Base-by-base conservation (phyloP, 2,329 filamentous ascomycete genomes). In the Xylaria sp. region DNA sequence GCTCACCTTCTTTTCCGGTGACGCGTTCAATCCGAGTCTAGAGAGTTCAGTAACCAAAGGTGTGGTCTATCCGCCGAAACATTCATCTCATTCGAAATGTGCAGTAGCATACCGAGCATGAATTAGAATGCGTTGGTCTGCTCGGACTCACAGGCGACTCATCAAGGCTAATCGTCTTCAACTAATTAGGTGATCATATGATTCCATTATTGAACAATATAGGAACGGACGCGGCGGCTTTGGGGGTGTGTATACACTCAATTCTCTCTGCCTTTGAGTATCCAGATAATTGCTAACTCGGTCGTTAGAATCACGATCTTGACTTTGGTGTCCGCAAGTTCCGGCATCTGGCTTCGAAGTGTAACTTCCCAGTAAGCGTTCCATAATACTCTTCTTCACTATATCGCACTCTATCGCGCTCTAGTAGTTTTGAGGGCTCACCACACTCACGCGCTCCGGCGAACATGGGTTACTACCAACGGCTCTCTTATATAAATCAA, bases 1-100 rank as follows among this genome's bases (percentile, higher is more conserved):
- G 3, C 78, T 97, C 60, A 94, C 93, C 1, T 86, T 97, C 74
- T 98, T 97, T 81, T 97, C 94, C 2, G 94, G 94, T 46, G 94
- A 97, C 85, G 94, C 91, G 10, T 98, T 96, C 81, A 97, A 97
- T 78, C 94, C 94, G 0, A 95, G 92, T 75, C 82, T 97, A 68
- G 94, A 97, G 81, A 95, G 92, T 76, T 92, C 91, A 20, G 90
- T 97, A 41, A 97, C 94, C 2, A 97, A 97, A 82, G 94, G 93
- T 85, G 78, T 72, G 81, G 63, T 15, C 46, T 50, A 56, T 54
- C 6, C 7, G 41, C 12, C 5, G 13, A 50, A 51, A 41, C 25
- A 18, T 34, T 3, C 8, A 23, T 1, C 13, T 25, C 23, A 15
- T 25, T 61, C 8, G 15, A 32, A 25, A 10, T 13, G 9, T 23